Percentiles rank a stretch among this genome's conserved stretches.
These are phyloP conservation scores for Sporothrix variecibatus DNA, from an alignment of 2,329 filamentous ascomycete species.

Conservation along the genomic window DNA sequence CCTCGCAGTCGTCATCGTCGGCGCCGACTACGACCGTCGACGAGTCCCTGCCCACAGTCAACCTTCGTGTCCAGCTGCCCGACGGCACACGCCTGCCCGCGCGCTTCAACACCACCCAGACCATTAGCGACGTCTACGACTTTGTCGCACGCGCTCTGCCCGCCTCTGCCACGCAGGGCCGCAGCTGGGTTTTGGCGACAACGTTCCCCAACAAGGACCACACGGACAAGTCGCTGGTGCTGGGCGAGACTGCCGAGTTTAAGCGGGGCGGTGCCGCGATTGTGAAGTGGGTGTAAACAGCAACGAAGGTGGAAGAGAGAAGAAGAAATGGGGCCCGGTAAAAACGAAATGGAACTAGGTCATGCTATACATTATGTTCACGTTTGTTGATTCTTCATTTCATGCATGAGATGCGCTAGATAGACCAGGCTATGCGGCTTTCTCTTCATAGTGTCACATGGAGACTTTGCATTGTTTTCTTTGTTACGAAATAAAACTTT, in stretches of 20 bases:
- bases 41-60: conserved; percentile 65
- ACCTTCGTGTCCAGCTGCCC: conserved; percentile 74
- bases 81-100: conserved; percentile 76
- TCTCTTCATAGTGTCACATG: background rate
- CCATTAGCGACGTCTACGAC: conserved; percentile 73
- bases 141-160: conserved; percentile 69
- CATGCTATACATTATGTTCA: background rate
- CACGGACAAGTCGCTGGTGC: conserved; percentile 61
- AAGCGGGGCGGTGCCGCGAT: conserved; percentile 66
- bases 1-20: conserved; percentile 37
- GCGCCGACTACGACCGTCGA: conserved; percentile 54
- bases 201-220: conserved; percentile 84
- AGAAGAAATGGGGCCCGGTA: background rate
- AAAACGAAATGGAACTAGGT: background rate
- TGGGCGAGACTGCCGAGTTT: conserved; percentile 65
- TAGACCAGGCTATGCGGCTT: background rate
- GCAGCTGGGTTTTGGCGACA: conserved; percentile 75
- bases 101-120: conserved; percentile 79
- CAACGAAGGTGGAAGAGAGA: too few relatives aligned
- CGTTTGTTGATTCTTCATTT: too few relatives aligned
- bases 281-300: conserved; percentile 56
- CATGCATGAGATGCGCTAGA: background rate
- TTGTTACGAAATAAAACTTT: background rate
- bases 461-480: too few relatives aligned
- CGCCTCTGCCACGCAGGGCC: conserved; percentile 49